Conservation (phyloP, 306 rosid genomes). For the Trifolium subterraneum region DNA sequence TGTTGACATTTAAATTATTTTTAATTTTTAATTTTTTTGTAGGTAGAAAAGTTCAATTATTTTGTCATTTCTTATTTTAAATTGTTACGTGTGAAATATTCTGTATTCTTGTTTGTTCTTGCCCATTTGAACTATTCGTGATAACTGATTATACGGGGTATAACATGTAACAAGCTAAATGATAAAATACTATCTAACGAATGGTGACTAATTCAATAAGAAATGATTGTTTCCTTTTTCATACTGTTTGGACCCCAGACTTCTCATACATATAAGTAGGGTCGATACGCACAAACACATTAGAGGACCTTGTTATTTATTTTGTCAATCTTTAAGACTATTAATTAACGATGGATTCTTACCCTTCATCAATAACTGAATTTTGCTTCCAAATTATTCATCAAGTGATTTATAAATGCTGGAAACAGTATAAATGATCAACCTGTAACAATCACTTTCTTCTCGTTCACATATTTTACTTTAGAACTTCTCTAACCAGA, state of each 20-base stretch:
- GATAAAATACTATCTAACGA: conserved; percentile 12
- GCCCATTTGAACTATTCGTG: conserved; percentile 14
- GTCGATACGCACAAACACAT: neutral
- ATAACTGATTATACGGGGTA: conserved; percentile 18
- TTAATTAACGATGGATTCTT: conserved; percentile 22
- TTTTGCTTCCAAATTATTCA: conserved; percentile 5
- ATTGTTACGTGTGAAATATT: conserved; percentile 2
- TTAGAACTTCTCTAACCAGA: conserved; percentile 7
- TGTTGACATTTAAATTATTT: no score
- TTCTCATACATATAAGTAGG: neutral
- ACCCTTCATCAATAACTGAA: conserved; percentile 1
- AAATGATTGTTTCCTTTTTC: conserved; percentile 30
- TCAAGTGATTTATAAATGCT: conserved; percentile 9
- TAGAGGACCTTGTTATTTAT: conserved; percentile 15
- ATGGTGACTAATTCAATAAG: conserved; percentile 14
- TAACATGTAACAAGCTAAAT: conserved; percentile 34
- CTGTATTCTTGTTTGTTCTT: conserved; percentile 27
- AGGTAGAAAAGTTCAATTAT: no score
- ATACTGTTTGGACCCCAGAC: conserved; percentile 16
- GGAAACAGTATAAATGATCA: conserved; percentile 23
- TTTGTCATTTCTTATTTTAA: no score
- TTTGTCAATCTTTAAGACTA: conserved; percentile 24
- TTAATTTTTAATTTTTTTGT: no score
- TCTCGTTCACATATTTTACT: conserved; percentile 36
- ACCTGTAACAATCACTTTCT: conserved; percentile 15